Evolutionary conservation across 1,139 yeast genomes (phyloP), one percentile per base, ranked within the genome.

Genomic region (Trichomonascaceae sp.): DNA sequence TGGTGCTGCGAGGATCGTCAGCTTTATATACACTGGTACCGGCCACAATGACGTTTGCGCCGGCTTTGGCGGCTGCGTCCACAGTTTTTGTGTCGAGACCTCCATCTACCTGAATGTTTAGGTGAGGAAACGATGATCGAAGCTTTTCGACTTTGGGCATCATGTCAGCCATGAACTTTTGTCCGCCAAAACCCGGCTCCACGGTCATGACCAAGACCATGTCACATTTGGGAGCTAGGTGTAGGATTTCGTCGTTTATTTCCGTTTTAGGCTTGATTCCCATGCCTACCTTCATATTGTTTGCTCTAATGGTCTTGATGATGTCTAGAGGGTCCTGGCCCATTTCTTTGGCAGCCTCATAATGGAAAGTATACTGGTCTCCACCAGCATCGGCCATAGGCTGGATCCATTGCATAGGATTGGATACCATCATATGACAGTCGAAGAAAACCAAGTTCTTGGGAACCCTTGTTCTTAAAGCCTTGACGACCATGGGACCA

Each of bases 131-230:
- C 52, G 68, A 71, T 32, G 58, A 56, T 56, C 99, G 74, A 48
- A 89, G 67, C 26, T 65, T 65, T 48, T 73, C 76, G 30, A 89
- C 97, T 62, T 89, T 89, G 41, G 92, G 82, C 97, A 89, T 87
- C 95, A 87, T 87, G 42, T 76, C 81, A 13, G 74, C 65, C 95
- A 82, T 85, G 65, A 89, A 92, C 57, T 79, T 80, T 60, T 89
- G 99, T 32, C 99, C 99, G 25, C 98, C 98, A 53, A 89, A 89
- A 1, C 98, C 98, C 5, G 98, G 98, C 59, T 89, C 98, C 29
- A 89, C 98, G 3, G 98, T 89, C 98, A 89, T 92, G 34, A 89
- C 78, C 41, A 89, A 67, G 5, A 85, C 89, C 94, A 89, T 81
- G 56, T 92, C 97, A 47, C 89, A 65, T 43, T 74, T 64, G 36